Base-by-base conservation (phyloP, 1,139 yeast genomes). In the Geotrichum aggregatum region DNA sequence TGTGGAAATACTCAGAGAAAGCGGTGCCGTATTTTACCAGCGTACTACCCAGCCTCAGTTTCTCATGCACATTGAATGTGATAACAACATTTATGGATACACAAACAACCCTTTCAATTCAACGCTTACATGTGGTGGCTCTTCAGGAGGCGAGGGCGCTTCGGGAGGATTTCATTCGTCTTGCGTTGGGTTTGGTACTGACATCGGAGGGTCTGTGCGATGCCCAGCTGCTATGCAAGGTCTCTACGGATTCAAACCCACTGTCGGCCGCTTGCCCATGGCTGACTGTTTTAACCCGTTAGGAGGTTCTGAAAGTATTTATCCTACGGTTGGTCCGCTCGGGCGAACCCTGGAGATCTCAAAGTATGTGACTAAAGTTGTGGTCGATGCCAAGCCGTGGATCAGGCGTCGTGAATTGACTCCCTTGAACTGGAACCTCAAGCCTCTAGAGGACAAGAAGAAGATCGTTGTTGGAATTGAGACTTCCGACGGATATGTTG, bases 131-230 rank as follows among this genome's bases (percentile, higher is more conserved):
- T 63, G 75, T 18, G 85, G 85, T 36, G 86, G 86, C 0, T 76
- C 82, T 3, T 75, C 82, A 13, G 84, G 84, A 7, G 87, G 87
- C 44, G 86, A 80, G 62, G 84, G 80, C 13, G 76, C 84, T 0
- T 63, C 80, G n/a, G 63, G 79, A 26, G 82, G 76, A 1, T 64
- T 76, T 19, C 71, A 71, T 43, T 83, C 77, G 4, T 70, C 81
- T 0, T 64, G 73, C 8, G 58, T 80, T 34, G 85, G 84, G 0
- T 65, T 80, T 41, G 84, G 85, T 8, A 78, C 84, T 14, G 86
- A 82, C 64, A 79, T 82, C 59, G 87, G 85, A 13, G 87, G 86
- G 4, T 73, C 80, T 30, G 78, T 82, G 49, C 68, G 86, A 51
- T 72, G 73, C 52, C 87, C 87, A 1, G 77, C 83, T 2, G 71